Percentiles rank a stretch among this genome's conserved stretches.
Conservation (phyloP, 352 stramenopile genomes). For the Phytophthora nicotianae region DNA sequence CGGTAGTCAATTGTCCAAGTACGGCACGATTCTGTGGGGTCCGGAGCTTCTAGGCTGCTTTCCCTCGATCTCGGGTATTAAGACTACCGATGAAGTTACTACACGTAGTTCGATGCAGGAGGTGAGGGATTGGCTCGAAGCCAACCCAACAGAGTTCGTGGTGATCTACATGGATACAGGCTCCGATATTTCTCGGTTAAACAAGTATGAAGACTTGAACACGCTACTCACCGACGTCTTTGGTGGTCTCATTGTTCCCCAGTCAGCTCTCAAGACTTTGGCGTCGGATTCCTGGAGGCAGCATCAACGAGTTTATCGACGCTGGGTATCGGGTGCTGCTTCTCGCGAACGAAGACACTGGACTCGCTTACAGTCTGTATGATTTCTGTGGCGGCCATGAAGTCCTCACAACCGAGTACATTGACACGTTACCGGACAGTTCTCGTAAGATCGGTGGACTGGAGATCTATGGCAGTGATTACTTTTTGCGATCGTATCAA, state of each 20-base stretch:
- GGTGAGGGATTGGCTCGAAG: conserved; percentile 49
- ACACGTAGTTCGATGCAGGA: conserved; percentile 46
- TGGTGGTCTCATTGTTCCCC: conserved; percentile 47
- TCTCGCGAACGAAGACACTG: conserved; percentile 55
- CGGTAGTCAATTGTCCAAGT: conserved; percentile 44
- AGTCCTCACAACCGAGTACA: conserved; percentile 42
- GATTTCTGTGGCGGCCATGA: conserved; percentile 51
- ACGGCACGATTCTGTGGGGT: conserved; percentile 49
- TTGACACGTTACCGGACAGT: conserved; percentile 40
- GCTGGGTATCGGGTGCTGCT: conserved; percentile 44
- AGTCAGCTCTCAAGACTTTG: conserved; percentile 39
- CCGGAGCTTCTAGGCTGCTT: conserved; percentile 63
- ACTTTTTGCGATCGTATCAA: conserved; percentile 54
- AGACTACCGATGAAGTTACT: conserved; percentile 45
- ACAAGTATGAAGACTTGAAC: conserved; percentile 41
- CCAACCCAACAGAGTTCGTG: conserved; percentile 50
- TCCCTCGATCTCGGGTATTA: conserved; percentile 63
- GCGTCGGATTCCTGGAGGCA: conserved; percentile 36
- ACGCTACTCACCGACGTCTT: conserved; percentile 47
- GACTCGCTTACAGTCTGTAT: conserved; percentile 40
- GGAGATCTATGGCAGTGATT: conserved; percentile 54
- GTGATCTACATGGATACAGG: conserved; percentile 60
- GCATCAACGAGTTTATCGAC: conserved; percentile 44
- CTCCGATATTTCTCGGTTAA: conserved; percentile 37
- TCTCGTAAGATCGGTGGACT: conserved; percentile 43